Conservation (phyloP, 2,329 filamentous ascomycete genomes). For the Colletotrichum sp. region DNA sequence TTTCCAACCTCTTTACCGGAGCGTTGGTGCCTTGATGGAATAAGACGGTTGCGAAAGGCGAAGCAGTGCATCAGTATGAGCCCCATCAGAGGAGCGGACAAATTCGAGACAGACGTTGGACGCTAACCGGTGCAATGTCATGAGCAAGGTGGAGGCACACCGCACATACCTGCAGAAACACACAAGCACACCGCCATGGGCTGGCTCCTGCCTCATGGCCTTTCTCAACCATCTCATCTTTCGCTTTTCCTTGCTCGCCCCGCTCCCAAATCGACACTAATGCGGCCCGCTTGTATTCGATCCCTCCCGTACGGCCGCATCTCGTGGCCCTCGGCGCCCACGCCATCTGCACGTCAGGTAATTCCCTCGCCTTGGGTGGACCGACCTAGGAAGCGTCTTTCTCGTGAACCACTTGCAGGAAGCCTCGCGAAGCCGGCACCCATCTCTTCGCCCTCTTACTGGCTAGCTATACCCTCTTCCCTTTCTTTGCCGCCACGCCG, state of each 20-base stretch:
- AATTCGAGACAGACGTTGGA: not conserved
- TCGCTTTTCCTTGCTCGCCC: not conserved
- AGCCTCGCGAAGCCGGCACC: not conserved
- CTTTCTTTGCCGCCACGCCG: not conserved
- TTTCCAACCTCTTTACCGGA: not conserved
- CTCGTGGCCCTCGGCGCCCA: not conserved
- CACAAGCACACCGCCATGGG: slow-evolving; percentile 6
- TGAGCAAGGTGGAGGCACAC: not conserved
- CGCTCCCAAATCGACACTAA: slow-evolving; percentile 14
- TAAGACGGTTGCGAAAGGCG: not conserved
- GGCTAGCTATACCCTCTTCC: not conserved
- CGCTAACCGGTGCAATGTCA: not conserved
- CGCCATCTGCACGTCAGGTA: slow-evolving; percentile 1
- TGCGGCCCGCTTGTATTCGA: slow-evolving; percentile 4
- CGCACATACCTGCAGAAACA: not conserved
- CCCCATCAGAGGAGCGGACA: not conserved
- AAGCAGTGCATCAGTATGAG: not conserved
- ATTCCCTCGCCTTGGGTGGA: not conserved
- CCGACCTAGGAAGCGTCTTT: not conserved
- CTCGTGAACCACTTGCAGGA: not conserved
- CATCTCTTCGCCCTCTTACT: not conserved
- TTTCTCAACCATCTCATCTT: not conserved
- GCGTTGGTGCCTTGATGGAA: not conserved
- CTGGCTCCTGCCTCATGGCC: not conserved
- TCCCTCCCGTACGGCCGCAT: slow-evolving; percentile 19